Base-by-base conservation (phyloP, 1,139 yeast species). In the Yamadazyma diospyri region DNA sequence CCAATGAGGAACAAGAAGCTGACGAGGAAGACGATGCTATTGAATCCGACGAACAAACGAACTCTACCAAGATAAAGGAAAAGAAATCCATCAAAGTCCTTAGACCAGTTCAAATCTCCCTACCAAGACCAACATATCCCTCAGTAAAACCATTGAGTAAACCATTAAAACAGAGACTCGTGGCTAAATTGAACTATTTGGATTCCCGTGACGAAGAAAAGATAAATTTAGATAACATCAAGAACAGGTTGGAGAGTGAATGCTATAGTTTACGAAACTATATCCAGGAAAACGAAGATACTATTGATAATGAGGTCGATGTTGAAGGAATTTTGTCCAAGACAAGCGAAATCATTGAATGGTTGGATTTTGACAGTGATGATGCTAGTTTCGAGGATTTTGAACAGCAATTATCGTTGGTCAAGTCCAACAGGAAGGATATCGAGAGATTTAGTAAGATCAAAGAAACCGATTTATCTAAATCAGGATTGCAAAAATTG, bases 361-460 rank as follows among this genome's bases (percentile, higher is more conserved):
- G 95, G 95, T 62, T 87, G 23, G 95, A 86, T 35, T 78, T 74
- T 44, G 89, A 81, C 15, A 73, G 86, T 34, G 84, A 78, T 36
- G 65, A 63, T 19, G 73, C 86, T 1, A 42, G 67, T 1, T 39
- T 69, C 25, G 62, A 61, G n/a, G 72, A 61, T 7, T 53, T 76
- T 27, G 47, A 56, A 29, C 44, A 38, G 1, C 64, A 58, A 40
- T 42, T 54, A 13, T 38, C 44, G 2, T 47, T 48, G 27, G 36
- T 65, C 12, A 37, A 42, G 3, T 37, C 36, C 3, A 50, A 50
- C 31, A 54, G 50, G 41, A 25, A 36, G 1, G 51, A 48, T 20
- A 43, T 66, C 21, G 49, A 53, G 13, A 38, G 43, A 13, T 35
- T 42, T 16, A 36, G 54, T 4, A 53, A 56, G 28, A 56, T 68